Evolutionary conservation across 345 rosid genomes (phyloP), one percentile per base, ranked within the genome.

Genomic region (Capsella bursapastoris): DNA sequence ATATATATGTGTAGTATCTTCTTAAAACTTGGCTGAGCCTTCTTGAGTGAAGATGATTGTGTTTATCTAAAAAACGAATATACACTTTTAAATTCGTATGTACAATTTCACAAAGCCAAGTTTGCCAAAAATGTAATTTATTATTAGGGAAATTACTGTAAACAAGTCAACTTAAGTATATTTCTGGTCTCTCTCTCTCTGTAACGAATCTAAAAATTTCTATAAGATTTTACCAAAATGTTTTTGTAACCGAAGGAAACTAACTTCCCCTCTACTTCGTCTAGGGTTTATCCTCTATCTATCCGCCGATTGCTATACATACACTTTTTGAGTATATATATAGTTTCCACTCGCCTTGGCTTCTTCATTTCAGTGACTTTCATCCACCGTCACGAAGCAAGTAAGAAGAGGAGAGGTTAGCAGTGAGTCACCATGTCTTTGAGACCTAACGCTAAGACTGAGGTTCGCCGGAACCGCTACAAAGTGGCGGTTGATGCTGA

Each of bases 401-500:
- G 50, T 13, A 53, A 53, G 57, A 47, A 0, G 43, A 38, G 43
- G 43, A 38, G 47, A 31, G 48, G 55, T 53, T 25, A 4, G 14
- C 4, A 22, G 63, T 9, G 18, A 57, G 52, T 57, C 71, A 87
- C 67, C 74, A 89, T 89, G 96, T 91, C 96, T 73, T 64, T 89
- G 88, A 84, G 93, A 67, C 93, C 96, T 14, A 88, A 70, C 83
- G 86, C 88, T 38, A 89, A 84, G 82, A 84, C 89, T 3, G 97
- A 89, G 83, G 86, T 82, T 35, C 86, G 97, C 16, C 82, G 90
- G 59, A 88, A 85, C 78, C 81, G 82, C 32, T 91, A 91, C 87
- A 91, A 91, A 82, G 91, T 86, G 50, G 86, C 97, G 29, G 93
- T 89, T 9, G 93, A 89, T 76, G 93, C 93, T 3, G 96, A 89